A percentile compares a stretch with the other conserved stretches of the same genome.
Conservation (phyloP, 2,329 filamentous ascomycete genomes). For the Alternaria triticimaculans region DNA sequence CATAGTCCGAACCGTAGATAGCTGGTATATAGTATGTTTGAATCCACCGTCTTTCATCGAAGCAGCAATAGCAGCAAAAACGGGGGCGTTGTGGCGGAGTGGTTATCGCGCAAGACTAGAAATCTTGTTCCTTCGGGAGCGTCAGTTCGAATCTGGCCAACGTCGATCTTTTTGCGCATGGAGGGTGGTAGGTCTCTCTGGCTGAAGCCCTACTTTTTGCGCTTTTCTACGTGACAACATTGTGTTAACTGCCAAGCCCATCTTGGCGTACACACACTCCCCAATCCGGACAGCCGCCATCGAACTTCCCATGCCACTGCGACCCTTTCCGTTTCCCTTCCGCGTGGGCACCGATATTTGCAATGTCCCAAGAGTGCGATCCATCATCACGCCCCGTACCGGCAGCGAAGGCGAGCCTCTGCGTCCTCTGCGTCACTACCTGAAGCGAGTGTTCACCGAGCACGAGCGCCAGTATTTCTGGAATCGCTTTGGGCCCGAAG, state of each 20-base stretch:
- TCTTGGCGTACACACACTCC: neutral
- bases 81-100: conserved; percentile 49
- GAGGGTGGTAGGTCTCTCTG: neutral
- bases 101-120: conserved; percentile 54
- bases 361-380: conserved; percentile 68
- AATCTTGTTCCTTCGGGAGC: conserved; percentile 53
- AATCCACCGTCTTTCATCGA: neutral
- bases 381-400: conserved; percentile 56
- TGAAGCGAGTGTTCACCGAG: conserved; percentile 37
- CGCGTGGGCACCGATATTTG: conserved; percentile 82
- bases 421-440: conserved; percentile 23
- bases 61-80: neutral
- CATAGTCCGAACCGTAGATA: too few species aligned
- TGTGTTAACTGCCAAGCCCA: neutral
- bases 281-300: neutral
- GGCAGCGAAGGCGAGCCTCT: conserved; percentile 1
- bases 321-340: conserved; percentile 69
- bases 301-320: conserved; percentile 47
- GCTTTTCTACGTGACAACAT: neutral
- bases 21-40: neutral
- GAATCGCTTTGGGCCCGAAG: conserved; percentile 30
- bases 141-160: conserved; percentile 50
- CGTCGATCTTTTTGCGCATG: conserved; percentile 40
- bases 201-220: neutral
- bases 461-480: conserved; percentile 43